Percentiles rank a stretch among this genome's conserved stretches.
phyloP scores from a whole-genome alignment of 352 stramenopile species.

The Elongisporangium undulatum region DNA sequence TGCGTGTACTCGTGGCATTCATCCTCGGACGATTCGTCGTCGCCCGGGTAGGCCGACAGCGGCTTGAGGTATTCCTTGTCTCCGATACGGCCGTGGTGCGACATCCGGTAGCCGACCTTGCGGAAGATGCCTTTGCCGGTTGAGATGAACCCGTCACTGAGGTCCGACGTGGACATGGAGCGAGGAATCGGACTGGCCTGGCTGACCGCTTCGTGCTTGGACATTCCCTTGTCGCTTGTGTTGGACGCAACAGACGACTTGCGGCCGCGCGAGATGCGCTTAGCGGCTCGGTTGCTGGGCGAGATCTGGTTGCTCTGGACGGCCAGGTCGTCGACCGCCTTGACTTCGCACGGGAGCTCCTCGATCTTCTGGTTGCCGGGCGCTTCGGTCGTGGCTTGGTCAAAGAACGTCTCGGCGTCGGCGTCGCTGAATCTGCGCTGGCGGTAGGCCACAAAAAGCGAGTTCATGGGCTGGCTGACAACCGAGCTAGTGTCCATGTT shows the following conservation, averaged over 20 bases:
- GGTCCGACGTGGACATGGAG: constrained; percentile 40
- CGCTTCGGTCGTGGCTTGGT: constrained; percentile 19
- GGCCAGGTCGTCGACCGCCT: constrained; percentile 21
- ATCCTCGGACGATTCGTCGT: constrained; percentile 33
- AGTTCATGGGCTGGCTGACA: constrained; percentile 40
- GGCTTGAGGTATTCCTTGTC: constrained; percentile 32
- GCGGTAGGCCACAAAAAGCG: constrained; percentile 32
- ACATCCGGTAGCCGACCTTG: constrained; percentile 65
- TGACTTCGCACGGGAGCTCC: constrained; percentile 15
- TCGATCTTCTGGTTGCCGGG: constrained; percentile 21
- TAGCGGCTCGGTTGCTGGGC: background rate
- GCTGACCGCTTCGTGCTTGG: constrained; percentile 35
- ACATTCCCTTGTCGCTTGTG: constrained; percentile 36
- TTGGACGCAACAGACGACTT: constrained; percentile 52
- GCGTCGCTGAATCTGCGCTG: constrained; percentile 77
- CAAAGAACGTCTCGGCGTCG: constrained; percentile 71
- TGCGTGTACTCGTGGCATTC: constrained; percentile 72
- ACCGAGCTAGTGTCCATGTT: constrained; percentile 17
- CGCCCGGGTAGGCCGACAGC: constrained; percentile 25
- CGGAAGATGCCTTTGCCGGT: constrained; percentile 86
- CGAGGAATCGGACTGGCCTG: constrained; percentile 40
- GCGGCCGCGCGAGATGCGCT: constrained; percentile 23
- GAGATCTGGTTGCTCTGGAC: constrained; percentile 5
- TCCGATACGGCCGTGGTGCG: constrained; percentile 25
- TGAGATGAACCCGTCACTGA: constrained; percentile 81